Conservation (phyloP, 768 basidiomycete genomes). For the Melanogaster broomeanus region DNA sequence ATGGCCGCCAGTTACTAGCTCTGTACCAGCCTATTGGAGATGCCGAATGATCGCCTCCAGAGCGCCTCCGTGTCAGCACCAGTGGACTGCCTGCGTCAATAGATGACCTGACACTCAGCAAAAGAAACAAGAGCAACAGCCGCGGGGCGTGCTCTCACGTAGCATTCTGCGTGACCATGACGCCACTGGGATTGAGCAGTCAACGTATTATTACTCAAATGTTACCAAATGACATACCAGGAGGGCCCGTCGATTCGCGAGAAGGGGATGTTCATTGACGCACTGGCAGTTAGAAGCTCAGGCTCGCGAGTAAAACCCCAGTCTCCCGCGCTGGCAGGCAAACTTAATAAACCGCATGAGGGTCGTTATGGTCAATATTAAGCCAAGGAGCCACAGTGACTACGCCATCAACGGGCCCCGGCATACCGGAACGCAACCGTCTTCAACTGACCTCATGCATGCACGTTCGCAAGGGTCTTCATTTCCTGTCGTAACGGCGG, state of each 20-base stretch:
- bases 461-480: no score
- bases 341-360: no score
- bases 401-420: no score
- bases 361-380: no score
- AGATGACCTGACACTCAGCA: not conserved
- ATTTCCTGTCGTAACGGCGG: no score
- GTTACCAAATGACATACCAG: not conserved
- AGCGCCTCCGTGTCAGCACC: not conserved
- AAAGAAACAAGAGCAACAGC: not conserved
- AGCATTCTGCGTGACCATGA: no score
- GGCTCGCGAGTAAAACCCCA: not conserved
- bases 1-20: not conserved
- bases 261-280: not conserved
- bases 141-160: no score
- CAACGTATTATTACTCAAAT: not conserved
- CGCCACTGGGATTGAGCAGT: not conserved
- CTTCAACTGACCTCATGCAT: no score
- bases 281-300: not conserved
- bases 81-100: not conserved
- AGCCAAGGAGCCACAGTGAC: no score
- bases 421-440: no score
- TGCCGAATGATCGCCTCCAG: not conserved
- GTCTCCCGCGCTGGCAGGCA: no score
- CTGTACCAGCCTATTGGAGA: not conserved
- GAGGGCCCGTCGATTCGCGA: not conserved